These are phyloP conservation scores for Verticillium nubilum DNA, from an alignment of 2,329 filamentous ascomycete genomes.

Conservation along the genomic window DNA sequence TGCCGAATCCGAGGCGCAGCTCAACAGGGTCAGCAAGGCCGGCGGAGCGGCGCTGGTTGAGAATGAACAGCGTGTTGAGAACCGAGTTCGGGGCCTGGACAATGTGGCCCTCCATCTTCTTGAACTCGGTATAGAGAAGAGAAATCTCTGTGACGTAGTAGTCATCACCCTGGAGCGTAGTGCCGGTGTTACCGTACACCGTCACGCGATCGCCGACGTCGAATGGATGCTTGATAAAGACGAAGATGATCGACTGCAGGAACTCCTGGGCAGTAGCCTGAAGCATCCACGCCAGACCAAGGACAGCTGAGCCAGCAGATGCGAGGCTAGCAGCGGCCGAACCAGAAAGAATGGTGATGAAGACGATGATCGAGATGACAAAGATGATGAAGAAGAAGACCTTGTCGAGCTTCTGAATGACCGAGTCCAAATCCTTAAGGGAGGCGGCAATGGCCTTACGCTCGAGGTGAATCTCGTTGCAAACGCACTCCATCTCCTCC, in stretches of 20 bases:
- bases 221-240: constrained; percentile 96
- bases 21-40: constrained; percentile 81
- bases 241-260: constrained; percentile 87
- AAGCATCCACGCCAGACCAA: constrained; percentile 89
- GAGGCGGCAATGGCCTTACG: constrained; percentile 94
- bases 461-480: constrained; percentile 90
- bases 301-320: constrained; percentile 78
- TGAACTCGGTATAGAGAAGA: constrained; percentile 92
- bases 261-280: constrained; percentile 93
- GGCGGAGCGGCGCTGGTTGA: constrained; percentile 89
- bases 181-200: constrained; percentile 84
- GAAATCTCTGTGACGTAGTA: constrained; percentile 96
- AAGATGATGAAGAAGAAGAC: constrained; percentile 84
- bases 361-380: constrained; percentile 76
- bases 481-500: constrained; percentile 88
- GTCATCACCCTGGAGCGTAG: constrained; percentile 74
- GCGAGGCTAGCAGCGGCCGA: constrained; percentile 89
- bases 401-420: constrained; percentile 82
- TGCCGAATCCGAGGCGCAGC: constrained; percentile 84
- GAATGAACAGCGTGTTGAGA: constrained; percentile 87
- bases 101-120: constrained; percentile 96
- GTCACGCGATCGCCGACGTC: constrained; percentile 92
- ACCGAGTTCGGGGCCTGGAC: constrained; percentile 95
- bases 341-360: constrained; percentile 82
- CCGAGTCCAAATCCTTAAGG: constrained; percentile 89